Percentiles rank a stretch among this genome's conserved stretches.
These are phyloP conservation scores for Apium graveolens DNA, from an alignment of 129 eudicot species.

Conservation along the genomic window DNA sequence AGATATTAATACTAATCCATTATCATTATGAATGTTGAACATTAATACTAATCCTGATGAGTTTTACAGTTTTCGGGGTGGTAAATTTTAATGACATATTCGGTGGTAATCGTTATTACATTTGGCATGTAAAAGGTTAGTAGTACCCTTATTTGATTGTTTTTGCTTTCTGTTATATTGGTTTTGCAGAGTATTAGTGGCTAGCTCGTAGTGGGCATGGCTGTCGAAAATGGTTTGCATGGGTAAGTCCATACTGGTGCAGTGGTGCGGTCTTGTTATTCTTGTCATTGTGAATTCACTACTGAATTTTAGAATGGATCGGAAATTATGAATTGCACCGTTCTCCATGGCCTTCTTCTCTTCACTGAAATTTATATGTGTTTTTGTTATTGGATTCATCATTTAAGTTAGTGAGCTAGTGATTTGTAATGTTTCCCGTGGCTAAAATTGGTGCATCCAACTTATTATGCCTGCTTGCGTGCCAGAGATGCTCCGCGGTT, in stretches of 20 bases:
- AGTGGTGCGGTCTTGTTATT: background rate
- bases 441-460: background rate
- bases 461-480: background rate
- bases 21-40: too few relatives aligned
- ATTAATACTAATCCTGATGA: too few relatives aligned
- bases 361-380: background rate
- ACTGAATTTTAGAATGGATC: background rate
- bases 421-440: background rate
- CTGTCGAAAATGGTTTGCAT: background rate
- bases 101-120: too few relatives aligned
- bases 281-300: background rate
- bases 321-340: background rate
- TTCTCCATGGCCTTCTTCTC: background rate
- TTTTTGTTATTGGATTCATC: background rate
- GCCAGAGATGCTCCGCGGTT: conserved; percentile 69
- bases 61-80: too few relatives aligned
- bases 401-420: background rate
- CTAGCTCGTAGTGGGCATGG: background rate
- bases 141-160: background rate
- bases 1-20: too few relatives aligned
- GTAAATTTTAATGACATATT: too few relatives aligned
- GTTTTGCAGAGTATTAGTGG: background rate
- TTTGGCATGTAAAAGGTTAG: too few relatives aligned
- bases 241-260: background rate
- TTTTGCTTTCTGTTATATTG: background rate